Evolutionary conservation across 306 rosid species (phyloP).

Genomic region (Fagus sylvatica): DNA sequence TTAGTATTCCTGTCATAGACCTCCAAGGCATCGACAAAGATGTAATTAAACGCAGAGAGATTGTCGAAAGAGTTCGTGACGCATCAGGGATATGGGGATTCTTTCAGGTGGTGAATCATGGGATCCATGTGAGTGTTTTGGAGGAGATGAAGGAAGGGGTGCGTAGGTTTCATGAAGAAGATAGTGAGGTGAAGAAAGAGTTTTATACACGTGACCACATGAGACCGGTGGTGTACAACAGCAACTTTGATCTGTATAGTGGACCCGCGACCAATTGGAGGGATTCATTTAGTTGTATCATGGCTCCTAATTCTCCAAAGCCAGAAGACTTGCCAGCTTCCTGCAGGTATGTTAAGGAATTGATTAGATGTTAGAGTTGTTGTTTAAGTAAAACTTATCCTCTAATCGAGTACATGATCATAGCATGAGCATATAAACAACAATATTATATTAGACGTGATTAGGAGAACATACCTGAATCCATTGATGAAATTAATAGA

Average conservation of each 20-base stretch:
- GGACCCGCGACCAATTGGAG: constrained; percentile 22
- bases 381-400: too few relatives aligned
- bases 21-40: constrained; percentile 20
- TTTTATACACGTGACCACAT: constrained; percentile 24
- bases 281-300: neutral
- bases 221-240: constrained; percentile 19
- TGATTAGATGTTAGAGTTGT: too few relatives aligned
- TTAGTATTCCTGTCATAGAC: constrained; percentile 47
- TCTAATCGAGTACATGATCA: too few relatives aligned
- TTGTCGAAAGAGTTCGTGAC: constrained; percentile 19
- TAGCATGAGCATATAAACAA: too few relatives aligned
- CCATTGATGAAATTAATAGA: too few relatives aligned
- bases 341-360: constrained; percentile 1
- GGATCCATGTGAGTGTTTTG: constrained; percentile 29
- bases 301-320: constrained; percentile 25
- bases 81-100: constrained; percentile 49
- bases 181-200: constrained; percentile 31
- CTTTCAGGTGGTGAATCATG: constrained; percentile 50
- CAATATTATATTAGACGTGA: too few relatives aligned
- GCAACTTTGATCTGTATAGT: constrained; percentile 37
- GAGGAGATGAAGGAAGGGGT: constrained; percentile 39
- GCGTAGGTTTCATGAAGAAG: constrained; percentile 39
- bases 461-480: too few relatives aligned
- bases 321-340: constrained; percentile 22
- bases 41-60: constrained; percentile 11